phyloP scores from a whole-genome alignment of 1,284 basidiomycete genomes.

The Papiliotrema laurentii region DNA sequence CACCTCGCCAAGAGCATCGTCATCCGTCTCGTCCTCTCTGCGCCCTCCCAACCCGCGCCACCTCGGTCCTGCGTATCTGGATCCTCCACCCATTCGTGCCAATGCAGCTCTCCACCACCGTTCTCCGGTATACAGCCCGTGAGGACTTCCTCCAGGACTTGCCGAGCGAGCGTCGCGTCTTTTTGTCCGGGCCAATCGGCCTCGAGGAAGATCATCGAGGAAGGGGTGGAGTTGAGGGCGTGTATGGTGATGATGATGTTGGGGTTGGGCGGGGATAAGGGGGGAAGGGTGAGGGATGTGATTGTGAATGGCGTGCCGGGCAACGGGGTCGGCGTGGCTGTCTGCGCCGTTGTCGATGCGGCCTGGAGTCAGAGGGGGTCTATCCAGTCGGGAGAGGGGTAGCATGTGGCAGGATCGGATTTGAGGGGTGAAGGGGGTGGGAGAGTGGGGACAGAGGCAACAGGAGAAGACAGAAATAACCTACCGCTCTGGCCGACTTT shows the following conservation, averaged over 20 bases:
- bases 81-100: conserved; percentile 4
- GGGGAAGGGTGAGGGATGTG: conserved; percentile 28
- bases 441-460: no score
- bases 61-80: conserved; percentile 7
- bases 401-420: no score
- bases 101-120: conserved; percentile 17
- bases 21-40: conserved; percentile 15
- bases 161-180: neutral
- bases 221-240: conserved; percentile 23
- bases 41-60: conserved; percentile 17
- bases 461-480: conserved; percentile 6
- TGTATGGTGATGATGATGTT: conserved; percentile 26
- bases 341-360: conserved; percentile 31
- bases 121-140: conserved; percentile 32
- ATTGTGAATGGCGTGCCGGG: conserved; percentile 28
- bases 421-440: no score
- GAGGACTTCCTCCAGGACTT: conserved; percentile 27
- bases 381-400: no score
- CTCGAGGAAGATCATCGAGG: conserved; percentile 36
- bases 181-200: conserved; percentile 24
- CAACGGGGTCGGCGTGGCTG: conserved; percentile 29
- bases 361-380: conserved; percentile 9
- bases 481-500: conserved; percentile 35
- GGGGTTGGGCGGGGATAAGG: conserved; percentile 18
- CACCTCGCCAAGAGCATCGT: conserved; percentile 9